Conservation (phyloP, 805 yeast species). For the Sugiyamaella boreocaroliniensis region DNA sequence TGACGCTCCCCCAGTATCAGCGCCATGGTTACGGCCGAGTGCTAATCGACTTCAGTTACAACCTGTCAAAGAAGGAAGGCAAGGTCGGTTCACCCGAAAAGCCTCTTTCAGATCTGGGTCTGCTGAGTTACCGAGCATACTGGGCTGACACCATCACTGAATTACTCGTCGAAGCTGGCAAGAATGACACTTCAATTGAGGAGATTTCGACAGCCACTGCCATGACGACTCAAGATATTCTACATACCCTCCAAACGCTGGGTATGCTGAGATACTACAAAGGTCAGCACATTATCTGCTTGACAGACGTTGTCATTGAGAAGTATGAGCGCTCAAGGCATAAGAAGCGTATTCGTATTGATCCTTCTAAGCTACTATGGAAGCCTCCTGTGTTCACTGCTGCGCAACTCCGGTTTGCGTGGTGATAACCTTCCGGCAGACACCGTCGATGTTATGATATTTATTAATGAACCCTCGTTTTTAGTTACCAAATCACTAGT, state of each 20-base stretch:
- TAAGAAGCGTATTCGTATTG: constrained; percentile 69
- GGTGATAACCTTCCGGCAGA: constrained; percentile 41
- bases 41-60: constrained; percentile 88
- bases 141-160: constrained; percentile 90
- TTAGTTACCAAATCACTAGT: no score
- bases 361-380: constrained; percentile 72
- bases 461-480: background rate
- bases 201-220: constrained; percentile 81
- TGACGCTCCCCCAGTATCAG: constrained; percentile 94
- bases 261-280: constrained; percentile 87
- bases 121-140: constrained; percentile 86
- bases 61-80: constrained; percentile 77
- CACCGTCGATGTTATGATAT: background rate
- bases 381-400: constrained; percentile 93
- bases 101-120: constrained; percentile 91
- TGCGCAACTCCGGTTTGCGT: constrained; percentile 90
- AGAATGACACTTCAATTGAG: constrained; percentile 67
- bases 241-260: constrained; percentile 87
- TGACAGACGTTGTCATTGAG: constrained; percentile 75
- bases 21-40: constrained; percentile 90
- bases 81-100: constrained; percentile 97
- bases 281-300: constrained; percentile 86
- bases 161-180: constrained; percentile 62
- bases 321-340: constrained; percentile 65
- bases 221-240: constrained; percentile 93